These are phyloP conservation scores for Kazachstania taianensis DNA, from an alignment of 805 yeast species.

Conservation along the genomic window DNA sequence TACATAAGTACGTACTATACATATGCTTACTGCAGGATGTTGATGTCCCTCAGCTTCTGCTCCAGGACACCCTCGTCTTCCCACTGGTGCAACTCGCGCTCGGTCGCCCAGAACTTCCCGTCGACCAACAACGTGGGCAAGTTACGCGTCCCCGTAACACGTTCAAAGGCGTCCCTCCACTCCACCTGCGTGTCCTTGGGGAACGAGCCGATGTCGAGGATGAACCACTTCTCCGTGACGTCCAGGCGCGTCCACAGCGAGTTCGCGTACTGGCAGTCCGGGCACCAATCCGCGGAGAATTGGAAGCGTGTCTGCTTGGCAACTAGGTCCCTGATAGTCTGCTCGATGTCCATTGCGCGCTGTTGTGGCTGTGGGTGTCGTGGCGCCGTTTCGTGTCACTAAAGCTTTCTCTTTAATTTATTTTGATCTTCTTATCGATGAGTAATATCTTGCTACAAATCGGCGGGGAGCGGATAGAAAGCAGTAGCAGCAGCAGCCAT, in stretches of 20 bases:
- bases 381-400: too few relatives aligned
- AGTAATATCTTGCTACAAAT: too few relatives aligned
- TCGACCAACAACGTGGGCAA: constrained; percentile 27
- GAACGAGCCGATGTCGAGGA: constrained; percentile 38
- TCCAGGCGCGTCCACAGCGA: constrained; percentile 44
- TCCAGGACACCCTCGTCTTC: constrained; percentile 20
- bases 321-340: constrained; percentile 31
- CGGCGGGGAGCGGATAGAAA: too few relatives aligned
- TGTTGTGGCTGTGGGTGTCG: too few relatives aligned
- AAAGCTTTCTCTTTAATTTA: too few relatives aligned
- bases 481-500: too few relatives aligned
- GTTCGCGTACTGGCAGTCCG: constrained; percentile 61
- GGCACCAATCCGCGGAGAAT: constrained; percentile 69
- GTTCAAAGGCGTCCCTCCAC: constrained; percentile 27
- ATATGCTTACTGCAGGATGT: constrained; percentile 14
- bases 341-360: constrained; percentile 1
- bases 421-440: too few relatives aligned
- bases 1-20: too few relatives aligned
- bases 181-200: constrained; percentile 20
- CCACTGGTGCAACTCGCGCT: constrained; percentile 22
- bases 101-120: constrained; percentile 30
- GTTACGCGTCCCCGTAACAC: constrained; percentile 26
- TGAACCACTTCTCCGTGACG: constrained; percentile 38
- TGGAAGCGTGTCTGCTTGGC: constrained; percentile 39
- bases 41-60: constrained; percentile 21